A percentile compares a stretch with the other conserved stretches of the same genome.
phyloP scores from a whole-genome alignment of 2,329 filamentous ascomycete species.

The Mollisiaceae sp. region DNA sequence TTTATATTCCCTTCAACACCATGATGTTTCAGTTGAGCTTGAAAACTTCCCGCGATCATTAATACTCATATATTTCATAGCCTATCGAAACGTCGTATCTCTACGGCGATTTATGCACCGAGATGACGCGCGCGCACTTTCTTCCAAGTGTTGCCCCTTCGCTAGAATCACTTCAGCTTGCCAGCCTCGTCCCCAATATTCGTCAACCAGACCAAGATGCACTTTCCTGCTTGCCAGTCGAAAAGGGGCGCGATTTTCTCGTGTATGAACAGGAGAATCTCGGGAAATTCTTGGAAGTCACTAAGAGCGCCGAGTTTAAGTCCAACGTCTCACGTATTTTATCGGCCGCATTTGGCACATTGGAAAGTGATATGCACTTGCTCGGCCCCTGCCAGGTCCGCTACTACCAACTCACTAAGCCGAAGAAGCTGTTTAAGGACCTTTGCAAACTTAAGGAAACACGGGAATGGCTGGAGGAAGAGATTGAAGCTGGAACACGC shows the following conservation, averaged over 20 bases:
- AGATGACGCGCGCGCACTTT: not conserved
- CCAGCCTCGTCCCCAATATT: not conserved
- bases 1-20: no score
- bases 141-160: not conserved
- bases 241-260: not conserved
- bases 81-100: no score
- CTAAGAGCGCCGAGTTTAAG: not conserved
- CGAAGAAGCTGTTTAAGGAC: not conserved
- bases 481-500: not conserved
- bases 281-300: not conserved
- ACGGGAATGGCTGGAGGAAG: not conserved
- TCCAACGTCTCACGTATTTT: not conserved
- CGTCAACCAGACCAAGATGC: constrained; percentile 1
- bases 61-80: no score
- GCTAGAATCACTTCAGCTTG: not conserved
- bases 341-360: not conserved
- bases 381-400: not conserved
- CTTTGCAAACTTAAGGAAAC: not conserved
- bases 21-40: no score
- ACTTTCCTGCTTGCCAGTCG: not conserved
- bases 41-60: no score
- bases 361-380: not conserved
- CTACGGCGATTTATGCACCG: no score
- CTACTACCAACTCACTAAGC: not conserved
- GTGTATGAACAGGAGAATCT: not conserved